These are phyloP conservation scores for Thraustotheca clavata DNA, from an alignment of 352 stramenopile species.

Conservation along the genomic window DNA sequence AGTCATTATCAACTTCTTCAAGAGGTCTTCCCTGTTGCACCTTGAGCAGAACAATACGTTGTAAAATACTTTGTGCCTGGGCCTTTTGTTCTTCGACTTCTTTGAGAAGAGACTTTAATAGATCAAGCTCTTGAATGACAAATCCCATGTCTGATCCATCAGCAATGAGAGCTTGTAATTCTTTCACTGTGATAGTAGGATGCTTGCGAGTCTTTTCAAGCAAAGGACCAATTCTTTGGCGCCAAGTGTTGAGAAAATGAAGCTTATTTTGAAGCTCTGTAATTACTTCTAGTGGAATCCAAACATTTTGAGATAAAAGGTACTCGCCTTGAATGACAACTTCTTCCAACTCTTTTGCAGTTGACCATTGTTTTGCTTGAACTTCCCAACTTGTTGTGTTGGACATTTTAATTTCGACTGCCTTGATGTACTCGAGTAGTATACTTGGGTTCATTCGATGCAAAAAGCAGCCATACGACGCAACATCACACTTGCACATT, in stretches of 20 bases:
- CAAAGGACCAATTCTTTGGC: background rate
- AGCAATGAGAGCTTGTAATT: conserved; percentile 23
- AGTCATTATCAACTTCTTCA: background rate
- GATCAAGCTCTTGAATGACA: conserved; percentile 22
- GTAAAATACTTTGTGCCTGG: conserved; percentile 19
- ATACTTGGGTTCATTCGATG: background rate
- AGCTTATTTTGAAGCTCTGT: background rate
- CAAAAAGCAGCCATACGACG: background rate
- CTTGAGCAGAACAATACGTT: conserved; percentile 1
- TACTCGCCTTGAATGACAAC: background rate
- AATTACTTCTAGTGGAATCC: background rate
- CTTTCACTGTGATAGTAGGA: conserved; percentile 6
- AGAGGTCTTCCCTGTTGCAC: background rate
- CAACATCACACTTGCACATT: conserved; percentile 69
- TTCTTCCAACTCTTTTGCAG: background rate
- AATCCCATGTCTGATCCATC: conserved; percentile 27
- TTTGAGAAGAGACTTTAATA: conserved; percentile 25
- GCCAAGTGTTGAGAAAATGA: background rate
- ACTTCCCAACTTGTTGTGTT: background rate
- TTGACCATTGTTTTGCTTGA: background rate
- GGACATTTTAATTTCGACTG: background rate
- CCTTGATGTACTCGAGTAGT: conserved; percentile 11
- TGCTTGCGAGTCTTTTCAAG: background rate
- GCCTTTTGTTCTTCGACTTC: conserved; percentile 28
- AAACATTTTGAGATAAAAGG: background rate